Conservation (phyloP, 2,329 filamentous ascomycete species). For the Zasmidium angulare region DNA sequence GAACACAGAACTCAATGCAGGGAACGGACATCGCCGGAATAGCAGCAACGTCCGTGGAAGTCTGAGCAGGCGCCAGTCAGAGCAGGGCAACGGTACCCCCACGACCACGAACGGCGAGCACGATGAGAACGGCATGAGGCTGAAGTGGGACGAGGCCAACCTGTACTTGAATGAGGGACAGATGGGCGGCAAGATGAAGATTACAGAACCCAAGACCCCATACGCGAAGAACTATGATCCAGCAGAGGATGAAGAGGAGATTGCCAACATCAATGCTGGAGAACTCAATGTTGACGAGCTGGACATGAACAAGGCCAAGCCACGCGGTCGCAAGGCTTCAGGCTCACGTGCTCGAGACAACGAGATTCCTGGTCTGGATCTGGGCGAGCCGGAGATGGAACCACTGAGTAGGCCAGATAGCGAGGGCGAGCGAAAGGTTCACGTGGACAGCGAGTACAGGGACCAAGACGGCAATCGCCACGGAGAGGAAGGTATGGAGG, state of each 20-base stretch:
- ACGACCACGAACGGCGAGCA: slow-evolving; percentile 35
- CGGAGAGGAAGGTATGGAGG: slow-evolving; percentile 58
- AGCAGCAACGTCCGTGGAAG: slow-evolving; percentile 70
- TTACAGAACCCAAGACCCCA: slow-evolving; percentile 96
- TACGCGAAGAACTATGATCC: slow-evolving; percentile 93
- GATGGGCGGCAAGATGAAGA: slow-evolving; percentile 96
- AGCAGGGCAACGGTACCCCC: slow-evolving; percentile 28
- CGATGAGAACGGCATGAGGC: slow-evolving; percentile 66
- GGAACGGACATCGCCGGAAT: slow-evolving; percentile 73
- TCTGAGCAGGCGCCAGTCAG: slow-evolving; percentile 71
- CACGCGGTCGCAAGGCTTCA: slow-evolving; percentile 34
- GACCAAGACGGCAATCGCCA: slow-evolving; percentile 51
- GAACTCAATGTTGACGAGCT: slow-evolving; percentile 69
- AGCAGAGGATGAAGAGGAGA: slow-evolving; percentile 79
- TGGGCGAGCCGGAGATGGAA: slow-evolving; percentile 81
- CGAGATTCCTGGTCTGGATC: slow-evolving; percentile 86
- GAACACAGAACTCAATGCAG: slow-evolving; percentile 93
- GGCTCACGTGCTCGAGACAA: slow-evolving; percentile 53
- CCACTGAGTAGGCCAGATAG: slow-evolving; percentile 31
- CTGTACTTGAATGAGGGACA: slow-evolving; percentile 96
- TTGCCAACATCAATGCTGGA: slow-evolving; percentile 64
- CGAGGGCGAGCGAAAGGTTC: slow-evolving; percentile 71
- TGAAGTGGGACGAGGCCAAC: slow-evolving; percentile 99
- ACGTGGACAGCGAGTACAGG: slow-evolving; percentile 61
- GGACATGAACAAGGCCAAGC: slow-evolving; percentile 51